Conservation (phyloP, 306 rosid species). For the Trifolium subterraneum region DNA sequence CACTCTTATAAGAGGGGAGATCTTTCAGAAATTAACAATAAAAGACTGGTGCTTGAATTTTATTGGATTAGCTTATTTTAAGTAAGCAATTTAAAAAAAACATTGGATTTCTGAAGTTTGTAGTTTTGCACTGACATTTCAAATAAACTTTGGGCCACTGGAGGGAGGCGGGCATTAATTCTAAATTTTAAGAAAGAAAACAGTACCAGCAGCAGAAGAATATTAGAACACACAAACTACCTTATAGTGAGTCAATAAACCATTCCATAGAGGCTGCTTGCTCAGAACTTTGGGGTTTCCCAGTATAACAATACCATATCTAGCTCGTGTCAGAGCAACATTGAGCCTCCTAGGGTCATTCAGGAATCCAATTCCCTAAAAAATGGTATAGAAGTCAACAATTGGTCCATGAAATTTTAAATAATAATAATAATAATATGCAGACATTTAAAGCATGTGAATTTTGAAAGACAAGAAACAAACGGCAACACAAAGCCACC, state of each 20-base stretch:
- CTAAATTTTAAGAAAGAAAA: conserved; percentile 21
- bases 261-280: conserved; percentile 97
- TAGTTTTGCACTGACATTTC: conserved; percentile 15
- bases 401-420: conserved; percentile 6
- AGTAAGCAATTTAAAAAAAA: not conserved
- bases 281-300: conserved; percentile 99
- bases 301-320: conserved; percentile 97
- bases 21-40: conserved; percentile 12
- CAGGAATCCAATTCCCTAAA: conserved; percentile 95
- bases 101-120: conserved; percentile 3
- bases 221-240: conserved; percentile 47
- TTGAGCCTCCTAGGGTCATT: conserved; percentile 98
- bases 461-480: not conserved
- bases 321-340: conserved; percentile 97
- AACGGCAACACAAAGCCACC: not conserved
- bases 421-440: conserved; percentile 9
- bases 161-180: not conserved
- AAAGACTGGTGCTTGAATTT: not conserved
- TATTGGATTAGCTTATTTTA: not conserved
- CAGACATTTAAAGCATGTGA: conserved; percentile 5
- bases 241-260: conserved; percentile 97
- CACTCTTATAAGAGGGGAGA: conserved; percentile 2
- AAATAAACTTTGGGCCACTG: conserved; percentile 17
- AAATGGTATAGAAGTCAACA: conserved; percentile 38
- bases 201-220: conserved; percentile 6